phyloP scores from a whole-genome alignment of 164 flowering plant species.

The Nymphaea thermarum region DNA sequence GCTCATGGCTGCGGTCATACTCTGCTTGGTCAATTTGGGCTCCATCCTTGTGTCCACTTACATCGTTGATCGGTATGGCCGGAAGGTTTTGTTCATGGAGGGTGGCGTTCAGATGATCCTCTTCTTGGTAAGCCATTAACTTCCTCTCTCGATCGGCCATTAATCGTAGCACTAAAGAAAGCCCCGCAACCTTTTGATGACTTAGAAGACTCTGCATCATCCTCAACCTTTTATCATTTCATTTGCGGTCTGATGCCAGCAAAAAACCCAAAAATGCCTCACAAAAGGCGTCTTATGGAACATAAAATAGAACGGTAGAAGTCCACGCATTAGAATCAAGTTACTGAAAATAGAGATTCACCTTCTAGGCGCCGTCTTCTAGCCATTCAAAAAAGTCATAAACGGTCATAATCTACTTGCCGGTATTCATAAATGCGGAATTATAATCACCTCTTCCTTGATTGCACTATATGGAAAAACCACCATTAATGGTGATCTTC shows the following conservation, averaged over 20 bases:
- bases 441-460: too few species aligned
- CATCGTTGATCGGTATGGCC: conserved; percentile 54
- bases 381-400: too few species aligned
- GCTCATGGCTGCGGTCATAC: conserved; percentile 37
- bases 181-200: neutral
- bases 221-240: neutral
- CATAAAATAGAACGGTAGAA: too few species aligned
- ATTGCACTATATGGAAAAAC: too few species aligned
- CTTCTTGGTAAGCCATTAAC: conserved; percentile 26
- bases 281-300: too few species aligned
- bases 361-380: too few species aligned
- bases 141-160: neutral
- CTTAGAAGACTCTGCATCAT: neutral
- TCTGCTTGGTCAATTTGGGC: conserved; percentile 37
- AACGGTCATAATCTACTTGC: too few species aligned
- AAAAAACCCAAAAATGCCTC: neutral
- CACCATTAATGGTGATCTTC: too few species aligned
- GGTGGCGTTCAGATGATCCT: conserved; percentile 56
- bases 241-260: neutral
- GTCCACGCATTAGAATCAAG: too few species aligned
- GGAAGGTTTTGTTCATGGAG: conserved; percentile 37
- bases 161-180: neutral
- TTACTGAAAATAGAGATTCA: too few species aligned
- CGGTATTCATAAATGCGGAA: too few species aligned
- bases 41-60: conserved; percentile 37